A percentile compares a stretch with the other conserved stretches of the same genome.
These are phyloP conservation scores for Xanthoconium separans DNA, from an alignment of 1,284 basidiomycete genomes.

Conservation along the genomic window DNA sequence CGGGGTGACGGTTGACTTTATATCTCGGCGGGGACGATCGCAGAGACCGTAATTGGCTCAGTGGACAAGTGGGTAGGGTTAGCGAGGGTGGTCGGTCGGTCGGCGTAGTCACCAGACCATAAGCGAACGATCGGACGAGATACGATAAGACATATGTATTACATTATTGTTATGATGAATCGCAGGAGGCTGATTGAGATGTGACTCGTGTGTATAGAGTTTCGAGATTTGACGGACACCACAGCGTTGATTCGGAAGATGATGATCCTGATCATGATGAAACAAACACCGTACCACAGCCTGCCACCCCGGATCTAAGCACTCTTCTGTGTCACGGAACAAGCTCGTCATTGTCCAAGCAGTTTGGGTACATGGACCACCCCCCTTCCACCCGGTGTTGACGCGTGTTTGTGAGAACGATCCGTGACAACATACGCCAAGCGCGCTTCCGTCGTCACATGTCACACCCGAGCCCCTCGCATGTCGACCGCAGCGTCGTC, in stretches of 20 bases:
- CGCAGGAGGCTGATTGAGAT: constrained; percentile 12
- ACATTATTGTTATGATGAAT: constrained; percentile 9
- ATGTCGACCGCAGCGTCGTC: constrained; percentile 35
- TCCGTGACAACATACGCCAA: constrained; percentile 15
- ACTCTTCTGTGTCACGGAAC: not conserved
- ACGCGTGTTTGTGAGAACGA: constrained; percentile 20
- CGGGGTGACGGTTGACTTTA: constrained; percentile 21
- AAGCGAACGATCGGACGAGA: constrained; percentile 32
- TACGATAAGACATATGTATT: constrained; percentile 20
- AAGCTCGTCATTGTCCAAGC: not conserved
- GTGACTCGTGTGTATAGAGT: constrained; percentile 11
- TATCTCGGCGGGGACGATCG: constrained; percentile 14
- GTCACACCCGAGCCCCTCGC: constrained; percentile 1
- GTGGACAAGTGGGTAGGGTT: constrained; percentile 7
- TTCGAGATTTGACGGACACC: constrained; percentile 23
- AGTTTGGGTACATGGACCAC: too few relatives aligned
- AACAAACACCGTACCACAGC: not conserved
- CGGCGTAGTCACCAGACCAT: constrained; percentile 31
- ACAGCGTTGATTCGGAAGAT: constrained; percentile 5
- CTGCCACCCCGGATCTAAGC: constrained; percentile 1
- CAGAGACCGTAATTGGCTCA: constrained; percentile 12
- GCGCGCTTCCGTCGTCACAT: constrained; percentile 4
- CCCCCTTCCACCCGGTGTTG: constrained; percentile 20
- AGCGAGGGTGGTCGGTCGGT: constrained; percentile 12
- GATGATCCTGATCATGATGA: constrained; percentile 16